Conservation (phyloP, 163 green algal species). For the Scenedesmus sp. region DNA sequence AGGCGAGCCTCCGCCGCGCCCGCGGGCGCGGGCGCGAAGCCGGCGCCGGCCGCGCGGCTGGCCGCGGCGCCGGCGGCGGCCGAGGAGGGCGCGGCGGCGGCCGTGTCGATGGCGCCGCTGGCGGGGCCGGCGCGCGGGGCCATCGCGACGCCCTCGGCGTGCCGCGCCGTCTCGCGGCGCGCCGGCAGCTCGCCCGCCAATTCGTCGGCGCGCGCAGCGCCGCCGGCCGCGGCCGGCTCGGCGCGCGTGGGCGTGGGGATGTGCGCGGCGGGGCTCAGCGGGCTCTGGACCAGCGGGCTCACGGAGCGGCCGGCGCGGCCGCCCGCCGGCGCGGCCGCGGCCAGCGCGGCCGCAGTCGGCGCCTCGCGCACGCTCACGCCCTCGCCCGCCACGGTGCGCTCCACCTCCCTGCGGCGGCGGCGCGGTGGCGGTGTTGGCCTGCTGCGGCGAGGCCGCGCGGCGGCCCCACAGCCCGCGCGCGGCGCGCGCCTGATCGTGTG, state of each 20-base stretch:
- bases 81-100: too few relatives aligned
- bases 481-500: neutral
- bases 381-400: neutral
- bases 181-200: neutral
- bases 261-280: neutral
- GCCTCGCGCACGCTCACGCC: neutral
- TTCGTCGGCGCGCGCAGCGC: neutral
- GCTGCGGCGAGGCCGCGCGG: neutral
- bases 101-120: too few relatives aligned
- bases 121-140: too few relatives aligned
- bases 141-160: too few relatives aligned
- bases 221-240: too few relatives aligned
- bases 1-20: too few relatives aligned
- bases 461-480: neutral
- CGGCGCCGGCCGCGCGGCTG: too few relatives aligned
- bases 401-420: neutral
- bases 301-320: neutral
- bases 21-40: too few relatives aligned
- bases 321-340: neutral
- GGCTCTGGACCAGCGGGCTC: neutral
- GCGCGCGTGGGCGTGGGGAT: too few relatives aligned
- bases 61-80: too few relatives aligned
- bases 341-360: neutral
- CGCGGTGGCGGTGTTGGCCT: neutral
- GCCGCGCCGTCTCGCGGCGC: neutral